These are phyloP conservation scores for Cordyceps tenuipes DNA, from an alignment of 2,329 filamentous ascomycete genomes.

Conservation along the genomic window DNA sequence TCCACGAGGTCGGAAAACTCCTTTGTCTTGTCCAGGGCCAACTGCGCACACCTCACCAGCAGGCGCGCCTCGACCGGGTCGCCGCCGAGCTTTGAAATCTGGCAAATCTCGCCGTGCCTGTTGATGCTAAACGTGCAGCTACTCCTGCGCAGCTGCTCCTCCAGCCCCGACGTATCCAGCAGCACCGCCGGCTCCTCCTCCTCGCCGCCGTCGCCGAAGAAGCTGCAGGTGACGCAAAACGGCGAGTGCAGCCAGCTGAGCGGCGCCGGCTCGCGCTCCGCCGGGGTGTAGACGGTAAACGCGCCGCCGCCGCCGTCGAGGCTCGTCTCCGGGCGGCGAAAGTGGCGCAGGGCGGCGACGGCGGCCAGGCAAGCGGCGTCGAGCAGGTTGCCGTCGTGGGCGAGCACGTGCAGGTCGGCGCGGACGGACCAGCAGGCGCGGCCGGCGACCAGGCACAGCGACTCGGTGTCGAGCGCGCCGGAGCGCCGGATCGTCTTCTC, in stretches of 20 bases:
- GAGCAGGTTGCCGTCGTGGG: constrained; percentile 83
- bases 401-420: constrained; percentile 84
- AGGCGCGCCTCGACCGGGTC: constrained; percentile 69
- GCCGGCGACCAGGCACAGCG: constrained; percentile 84
- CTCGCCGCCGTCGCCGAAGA: constrained; percentile 66
- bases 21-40: constrained; percentile 72
- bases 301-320: constrained; percentile 78
- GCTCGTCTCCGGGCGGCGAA: constrained; percentile 79
- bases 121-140: constrained; percentile 80
- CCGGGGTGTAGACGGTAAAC: constrained; percentile 73
- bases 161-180: constrained; percentile 62
- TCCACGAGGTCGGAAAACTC: constrained; percentile 69
- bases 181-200: constrained; percentile 36
- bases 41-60: constrained; percentile 66
- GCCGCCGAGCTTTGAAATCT: constrained; percentile 85
- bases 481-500: constrained; percentile 93
- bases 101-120: constrained; percentile 81
- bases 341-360: constrained; percentile 82
- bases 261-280: constrained; percentile 83
- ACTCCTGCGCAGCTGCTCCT: constrained; percentile 68
- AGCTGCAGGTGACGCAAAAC: constrained; percentile 83
- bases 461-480: constrained; percentile 88
- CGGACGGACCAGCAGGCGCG: constrained; percentile 87
- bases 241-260: constrained; percentile 88
- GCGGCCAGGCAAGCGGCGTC: constrained; percentile 82